Evolutionary conservation across 805 yeast genomes (phyloP), one percentile per base, ranked within the genome.

Genomic region (Schizosaccharomyces japonicus): DNA sequence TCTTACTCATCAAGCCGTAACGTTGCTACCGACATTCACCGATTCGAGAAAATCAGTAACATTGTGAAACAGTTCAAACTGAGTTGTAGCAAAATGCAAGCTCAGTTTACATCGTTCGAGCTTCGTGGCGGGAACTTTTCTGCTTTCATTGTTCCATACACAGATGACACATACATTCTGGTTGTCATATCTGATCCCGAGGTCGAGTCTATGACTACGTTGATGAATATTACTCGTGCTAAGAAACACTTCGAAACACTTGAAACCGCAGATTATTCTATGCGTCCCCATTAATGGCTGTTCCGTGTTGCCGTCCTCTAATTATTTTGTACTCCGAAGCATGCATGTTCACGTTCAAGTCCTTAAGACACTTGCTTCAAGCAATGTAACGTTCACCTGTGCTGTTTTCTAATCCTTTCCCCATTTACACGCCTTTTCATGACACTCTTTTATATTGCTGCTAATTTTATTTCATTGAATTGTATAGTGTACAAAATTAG

Each of bases 41-140:
- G 96, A 55, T 87, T 85, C 57, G 96, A 87, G 58, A 87, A 85
- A 59, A 84, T 87, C 23, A 80, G 93, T 23, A 85, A 83, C 60
- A 84, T 87, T 50, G 82, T 87, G 68, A 87, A 87, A 58, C 83
- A 93, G 25, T 87, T 81, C 63, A 84, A 90, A 57, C 95, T 87
- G 62, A 80, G 92, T 54, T 83, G 90, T 40, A 75, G 80, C 47
- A 85, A 83, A 60, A 68, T 87, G 56, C 72, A 94, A 57, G 73
- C 94, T 3, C 85, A 82, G 55, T 82, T 87, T 61, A 77, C 72
- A 52, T 77, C 80, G 44, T 63, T 87, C 46, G 73, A 79, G 17
- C 67, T 87, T 30, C 76, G 78, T 50, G 94, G 67, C 13, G 54
- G 51, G 40, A 58, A 57, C 46, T 64, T 63, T 51, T 60, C 64